phyloP scores from a whole-genome alignment of 2,329 filamentous ascomycete species.

The Plenodomus biglobosus region DNA sequence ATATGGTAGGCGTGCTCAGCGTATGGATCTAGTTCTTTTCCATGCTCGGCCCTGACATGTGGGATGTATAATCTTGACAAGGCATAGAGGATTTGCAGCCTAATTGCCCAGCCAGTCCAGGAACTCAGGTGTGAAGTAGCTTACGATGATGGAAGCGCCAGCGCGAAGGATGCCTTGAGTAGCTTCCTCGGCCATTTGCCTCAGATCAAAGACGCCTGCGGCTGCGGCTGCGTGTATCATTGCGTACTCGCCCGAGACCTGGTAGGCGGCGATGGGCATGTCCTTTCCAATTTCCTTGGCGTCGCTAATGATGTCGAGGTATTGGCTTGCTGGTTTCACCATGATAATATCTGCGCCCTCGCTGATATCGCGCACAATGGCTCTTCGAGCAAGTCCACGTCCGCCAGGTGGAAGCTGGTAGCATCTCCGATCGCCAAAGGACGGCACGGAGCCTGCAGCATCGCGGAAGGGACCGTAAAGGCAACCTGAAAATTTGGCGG shows the following conservation, averaged over 20 bases:
- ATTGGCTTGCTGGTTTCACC: slow-evolving; percentile 96
- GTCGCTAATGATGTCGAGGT: slow-evolving; percentile 96
- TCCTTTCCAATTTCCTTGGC: slow-evolving; percentile 92
- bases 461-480: slow-evolving; percentile 97
- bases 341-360: slow-evolving; percentile 98
- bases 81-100: neutral
- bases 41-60: no score
- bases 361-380: slow-evolving; percentile 83
- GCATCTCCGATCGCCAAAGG: slow-evolving; percentile 92
- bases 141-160: slow-evolving; percentile 89
- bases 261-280: slow-evolving; percentile 91
- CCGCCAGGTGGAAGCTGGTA: slow-evolving; percentile 95
- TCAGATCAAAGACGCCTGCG: slow-evolving; percentile 93
- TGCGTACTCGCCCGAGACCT: slow-evolving; percentile 94
- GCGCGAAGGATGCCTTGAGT: slow-evolving; percentile 91
- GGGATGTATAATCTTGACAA: no score
- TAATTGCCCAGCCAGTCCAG: slow-evolving; percentile 60
- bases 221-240: slow-evolving; percentile 98
- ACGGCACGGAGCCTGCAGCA: slow-evolving; percentile 85
- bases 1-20: no score
- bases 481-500: slow-evolving; percentile 95
- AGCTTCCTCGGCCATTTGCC: slow-evolving; percentile 91
- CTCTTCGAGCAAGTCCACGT: slow-evolving; percentile 84
- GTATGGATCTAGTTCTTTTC: no score
- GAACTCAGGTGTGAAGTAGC: slow-evolving; percentile 87